Evolutionary conservation across 805 yeast genomes (phyloP), one percentile per base, ranked within the genome.

Genomic region (Candida koratica): DNA sequence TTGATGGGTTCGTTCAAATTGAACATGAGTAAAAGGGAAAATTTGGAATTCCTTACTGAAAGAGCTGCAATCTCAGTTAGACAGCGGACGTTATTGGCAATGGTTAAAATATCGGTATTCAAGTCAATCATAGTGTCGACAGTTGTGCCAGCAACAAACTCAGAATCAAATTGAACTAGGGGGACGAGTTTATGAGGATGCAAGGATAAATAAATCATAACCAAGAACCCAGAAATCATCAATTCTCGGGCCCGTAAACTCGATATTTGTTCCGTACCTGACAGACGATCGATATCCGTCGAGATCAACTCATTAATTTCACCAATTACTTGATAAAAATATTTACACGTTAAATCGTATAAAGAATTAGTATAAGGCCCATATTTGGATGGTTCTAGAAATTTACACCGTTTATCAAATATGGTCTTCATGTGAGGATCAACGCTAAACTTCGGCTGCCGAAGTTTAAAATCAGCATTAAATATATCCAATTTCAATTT

Each of bases 71-170:
- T 18, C 12, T 36, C 35, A 3, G 35, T 25, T 8, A 36, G 25
- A 17, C 22, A 8, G 3, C 14, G 15, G 3, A 41, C 17, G 18
- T 9, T 37, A 24, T 30, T 18, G 13, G 34, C 31, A 8, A 41
- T 34, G 12, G 39, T 34, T 10, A 41, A 15, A 8, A 41, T 5
- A 27, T 41, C 84, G 4, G 82, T 73, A 32, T 58, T 60, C 1
- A 81, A 67, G 25, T 58, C 53, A 14, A 70, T 47, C 12, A 80
- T 69, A 1, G 50, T 64, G 28, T 67, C 73, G 33, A 74, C 55
- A 5, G 5, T 13, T 51, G 79, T 73, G 39, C 78, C 29, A 14
- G 20, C 30, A 13, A 27, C 15, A 13, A 20, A 37, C 23, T 12
- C 2, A n/a, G n/a, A n/a, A 15, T 31, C 31, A 25, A 49, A 53